Percentiles rank a stretch among this genome's conserved stretches.
Evolutionary conservation across 257 asterid genomes (phyloP).

Genomic region (Plantago elongata): DNA sequence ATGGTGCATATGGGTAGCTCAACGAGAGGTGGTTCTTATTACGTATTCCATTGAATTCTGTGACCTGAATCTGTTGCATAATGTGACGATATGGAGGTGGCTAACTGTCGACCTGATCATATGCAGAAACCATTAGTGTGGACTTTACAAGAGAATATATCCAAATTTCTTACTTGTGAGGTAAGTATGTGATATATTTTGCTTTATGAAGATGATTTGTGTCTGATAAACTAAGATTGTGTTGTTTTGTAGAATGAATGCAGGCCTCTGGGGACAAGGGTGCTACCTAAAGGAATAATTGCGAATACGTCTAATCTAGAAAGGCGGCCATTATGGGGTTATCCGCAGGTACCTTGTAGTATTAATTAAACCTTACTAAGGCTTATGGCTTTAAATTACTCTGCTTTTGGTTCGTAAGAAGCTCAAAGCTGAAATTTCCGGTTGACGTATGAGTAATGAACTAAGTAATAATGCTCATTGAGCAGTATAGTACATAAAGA

Average conservation of each 20-base stretch:
- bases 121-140: conserved; percentile 42
- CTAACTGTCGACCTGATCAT: conserved; percentile 4
- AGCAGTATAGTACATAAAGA: no score
- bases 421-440: no score
- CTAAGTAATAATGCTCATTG: no score
- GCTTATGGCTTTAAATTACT: not conserved
- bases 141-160: conserved; percentile 25
- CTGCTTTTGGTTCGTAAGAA: not conserved
- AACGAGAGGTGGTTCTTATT: conserved; percentile 35
- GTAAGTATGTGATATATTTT: conserved; percentile 26
- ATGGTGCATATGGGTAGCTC: conserved; percentile 26
- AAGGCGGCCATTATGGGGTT: conserved; percentile 79
- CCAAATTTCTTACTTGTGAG: conserved; percentile 36
- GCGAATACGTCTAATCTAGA: conserved; percentile 66
- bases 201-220: not conserved
- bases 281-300: conserved; percentile 69
- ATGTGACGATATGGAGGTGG: not conserved
- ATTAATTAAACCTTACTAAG: not conserved
- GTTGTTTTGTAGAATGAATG: conserved; percentile 43
- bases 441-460: no score
- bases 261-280: conserved; percentile 68
- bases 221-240: conserved; percentile 19
- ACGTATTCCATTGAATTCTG: not conserved
- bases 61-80: not conserved
- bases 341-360: conserved; percentile 48